Percentiles rank a stretch among this genome's conserved stretches.
Conservation (phyloP, 192 early-diverging fungal genomes). For the Lobosporangium transversale region DNA sequence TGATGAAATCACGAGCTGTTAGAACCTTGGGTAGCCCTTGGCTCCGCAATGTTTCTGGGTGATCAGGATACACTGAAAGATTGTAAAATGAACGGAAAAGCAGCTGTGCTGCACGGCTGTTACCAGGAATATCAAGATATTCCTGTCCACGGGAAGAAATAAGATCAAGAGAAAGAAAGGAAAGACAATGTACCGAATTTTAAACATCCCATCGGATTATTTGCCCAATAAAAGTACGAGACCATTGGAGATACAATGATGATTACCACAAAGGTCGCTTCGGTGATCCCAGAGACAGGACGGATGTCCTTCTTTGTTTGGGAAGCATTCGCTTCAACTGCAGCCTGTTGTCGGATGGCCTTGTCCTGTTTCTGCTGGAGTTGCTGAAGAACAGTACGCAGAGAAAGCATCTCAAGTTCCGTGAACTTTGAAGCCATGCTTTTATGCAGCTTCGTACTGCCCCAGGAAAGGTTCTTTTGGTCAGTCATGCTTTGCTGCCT, state of each 20-base stretch:
- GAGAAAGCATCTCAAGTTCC: constrained; percentile 31
- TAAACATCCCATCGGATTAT: too few species aligned
- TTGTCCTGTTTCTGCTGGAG: constrained; percentile 25
- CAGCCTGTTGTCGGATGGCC: background rate
- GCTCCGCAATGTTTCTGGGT: constrained; percentile 1
- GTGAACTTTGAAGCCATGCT: constrained; percentile 27
- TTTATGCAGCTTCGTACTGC: constrained; percentile 22
- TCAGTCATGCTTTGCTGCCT: background rate
- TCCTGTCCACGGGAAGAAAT: constrained; percentile 12
- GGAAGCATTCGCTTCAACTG: background rate
- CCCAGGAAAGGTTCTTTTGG: constrained; percentile 11
- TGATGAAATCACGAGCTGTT: constrained; percentile 30
- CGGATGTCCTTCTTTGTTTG: background rate
- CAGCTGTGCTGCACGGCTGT: constrained; percentile 14
- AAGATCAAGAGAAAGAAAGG: too few species aligned
- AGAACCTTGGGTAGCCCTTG: constrained; percentile 7
- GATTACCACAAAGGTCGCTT: constrained; percentile 35
- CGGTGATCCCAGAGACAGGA: constrained; percentile 22
- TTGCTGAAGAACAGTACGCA: constrained; percentile 29
- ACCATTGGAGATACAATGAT: too few species aligned
- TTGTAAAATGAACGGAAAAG: constrained; percentile 43
- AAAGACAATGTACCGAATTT: too few species aligned
- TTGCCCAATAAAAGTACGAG: too few species aligned
- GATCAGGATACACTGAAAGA: constrained; percentile 27
- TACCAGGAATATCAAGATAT: constrained; percentile 24